A percentile compares a stretch with the other conserved stretches of the same genome.
These are phyloP conservation scores for Lanmaoa rubissima DNA, from an alignment of 768 basidiomycete species.

Conservation along the genomic window DNA sequence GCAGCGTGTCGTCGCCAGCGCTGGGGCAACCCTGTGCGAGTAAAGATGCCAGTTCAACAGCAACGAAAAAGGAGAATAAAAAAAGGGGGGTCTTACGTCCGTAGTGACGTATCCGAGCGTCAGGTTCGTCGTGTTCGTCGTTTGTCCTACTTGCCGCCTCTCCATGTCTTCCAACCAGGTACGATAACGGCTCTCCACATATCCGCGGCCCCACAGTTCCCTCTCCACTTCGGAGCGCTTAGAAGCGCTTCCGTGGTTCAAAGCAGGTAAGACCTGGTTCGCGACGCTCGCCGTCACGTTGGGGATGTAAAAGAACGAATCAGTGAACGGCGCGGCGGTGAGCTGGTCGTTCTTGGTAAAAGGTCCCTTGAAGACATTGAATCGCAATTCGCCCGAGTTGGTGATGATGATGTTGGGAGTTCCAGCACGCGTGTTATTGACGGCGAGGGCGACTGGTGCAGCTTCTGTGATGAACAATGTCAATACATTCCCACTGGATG, in stretches of 20 bases:
- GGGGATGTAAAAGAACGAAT: conserved; percentile 62
- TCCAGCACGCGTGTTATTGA: conserved; percentile 61
- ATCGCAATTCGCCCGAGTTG: conserved; percentile 65
- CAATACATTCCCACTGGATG: conserved; percentile 58
- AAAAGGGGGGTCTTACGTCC: conserved; percentile 48
- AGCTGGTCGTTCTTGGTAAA: conserved; percentile 84
- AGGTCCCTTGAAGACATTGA: conserved; percentile 61
- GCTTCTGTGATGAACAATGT: conserved; percentile 55
- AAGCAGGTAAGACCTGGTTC: conserved; percentile 46
- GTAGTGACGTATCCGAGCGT: conserved; percentile 75
- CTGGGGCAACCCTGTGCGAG: conserved; percentile 60
- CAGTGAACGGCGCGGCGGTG: conserved; percentile 67
- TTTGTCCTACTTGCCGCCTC: conserved; percentile 23
- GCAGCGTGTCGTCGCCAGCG: conserved; percentile 69
- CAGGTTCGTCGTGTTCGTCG: conserved; percentile 42
- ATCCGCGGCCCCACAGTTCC: conserved; percentile 40
- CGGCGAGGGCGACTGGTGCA: conserved; percentile 51
- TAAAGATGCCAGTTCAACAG: background rate
- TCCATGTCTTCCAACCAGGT: conserved; percentile 63
- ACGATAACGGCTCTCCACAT: conserved; percentile 49
- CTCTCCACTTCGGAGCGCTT: conserved; percentile 17
- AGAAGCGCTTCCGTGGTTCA: conserved; percentile 44
- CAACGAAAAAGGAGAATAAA: background rate
- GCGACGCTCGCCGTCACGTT: conserved; percentile 51
- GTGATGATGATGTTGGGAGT: conserved; percentile 64